Evolutionary conservation across 768 basidiomycete species (phyloP).

Genomic region (Termitomyces sp.): DNA sequence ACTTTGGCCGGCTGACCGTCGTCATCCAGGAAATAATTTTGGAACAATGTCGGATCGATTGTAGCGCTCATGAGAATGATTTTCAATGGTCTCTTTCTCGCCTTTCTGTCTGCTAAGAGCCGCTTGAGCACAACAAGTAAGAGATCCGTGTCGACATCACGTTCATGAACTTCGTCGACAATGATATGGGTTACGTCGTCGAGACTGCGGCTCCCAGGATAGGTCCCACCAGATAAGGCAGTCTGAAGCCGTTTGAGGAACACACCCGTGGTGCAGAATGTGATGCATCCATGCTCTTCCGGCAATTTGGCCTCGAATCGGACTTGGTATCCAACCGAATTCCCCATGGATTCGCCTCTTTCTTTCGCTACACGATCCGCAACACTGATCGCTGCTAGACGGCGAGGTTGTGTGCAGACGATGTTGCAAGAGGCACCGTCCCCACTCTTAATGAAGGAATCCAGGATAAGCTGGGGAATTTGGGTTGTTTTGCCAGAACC

Average conservation of each 20-base stretch:
- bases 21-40: conserved; percentile 76
- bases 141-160: conserved; percentile 90
- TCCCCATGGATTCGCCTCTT: conserved; percentile 69
- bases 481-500: conserved; percentile 96
- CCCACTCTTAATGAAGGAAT: conserved; percentile 74
- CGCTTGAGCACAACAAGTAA: conserved; percentile 87
- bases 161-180: conserved; percentile 96
- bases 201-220: conserved; percentile 36
- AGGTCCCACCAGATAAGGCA: conserved; percentile 47
- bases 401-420: conserved; percentile 89
- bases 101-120: conserved; percentile 69
- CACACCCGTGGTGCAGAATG: conserved; percentile 91
- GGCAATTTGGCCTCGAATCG: conserved; percentile 84
- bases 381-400: conserved; percentile 88
- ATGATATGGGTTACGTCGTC: conserved; percentile 87
- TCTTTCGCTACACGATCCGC: conserved; percentile 90
- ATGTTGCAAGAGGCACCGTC: conserved; percentile 85
- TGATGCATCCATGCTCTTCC: conserved; percentile 76
- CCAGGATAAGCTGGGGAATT: conserved; percentile 88
- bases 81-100: conserved; percentile 70
- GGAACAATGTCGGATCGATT: conserved; percentile 87
- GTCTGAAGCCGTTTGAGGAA: conserved; percentile 85
- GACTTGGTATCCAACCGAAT: conserved; percentile 85
- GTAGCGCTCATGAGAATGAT: conserved; percentile 95
- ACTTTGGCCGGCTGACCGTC: conserved; percentile 59